These are phyloP conservation scores for Cryptococcus amylolentus DNA, from an alignment of 1,284 basidiomycete genomes.

Conservation along the genomic window DNA sequence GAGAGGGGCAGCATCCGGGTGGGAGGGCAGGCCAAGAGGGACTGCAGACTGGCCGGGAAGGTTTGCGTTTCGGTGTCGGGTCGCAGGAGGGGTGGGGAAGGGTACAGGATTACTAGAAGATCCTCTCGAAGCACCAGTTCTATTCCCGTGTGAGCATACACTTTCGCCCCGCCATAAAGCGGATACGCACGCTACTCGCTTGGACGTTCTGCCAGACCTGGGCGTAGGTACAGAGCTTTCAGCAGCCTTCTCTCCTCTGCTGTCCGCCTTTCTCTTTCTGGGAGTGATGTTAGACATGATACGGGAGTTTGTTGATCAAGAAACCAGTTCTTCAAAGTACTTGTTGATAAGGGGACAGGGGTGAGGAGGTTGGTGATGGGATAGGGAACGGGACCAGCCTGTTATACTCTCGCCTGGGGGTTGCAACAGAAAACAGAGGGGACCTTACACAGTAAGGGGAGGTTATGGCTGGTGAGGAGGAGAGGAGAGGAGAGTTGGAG, in stretches of 20 bases:
- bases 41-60: slow-evolving; percentile 4
- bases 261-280: slow-evolving; percentile 28
- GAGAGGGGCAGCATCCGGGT: slow-evolving; percentile 13
- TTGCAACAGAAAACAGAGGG: not conserved
- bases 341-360: not conserved
- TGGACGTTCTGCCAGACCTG: slow-evolving; percentile 2
- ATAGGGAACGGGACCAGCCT: slow-evolving; percentile 2
- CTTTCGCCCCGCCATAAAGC: not conserved
- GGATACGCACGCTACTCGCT: not conserved
- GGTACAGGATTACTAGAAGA: slow-evolving; percentile 27
- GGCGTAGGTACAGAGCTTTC: slow-evolving; percentile 3
- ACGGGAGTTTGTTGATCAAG: not conserved
- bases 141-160: slow-evolving; percentile 1
- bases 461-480: no score
- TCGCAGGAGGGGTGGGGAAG: slow-evolving; percentile 40
- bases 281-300: slow-evolving; percentile 21
- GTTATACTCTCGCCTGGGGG: not conserved
- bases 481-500: not conserved
- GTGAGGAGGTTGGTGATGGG: not conserved
- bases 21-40: slow-evolving; percentile 6
- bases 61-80: slow-evolving; percentile 19
- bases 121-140: slow-evolving; percentile 22
- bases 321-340: not conserved
- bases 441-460: slow-evolving; percentile 10
- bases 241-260: slow-evolving; percentile 2